These are phyloP conservation scores for Ehretia macrophylla DNA, from an alignment of 257 asterid genomes.

Conservation along the genomic window DNA sequence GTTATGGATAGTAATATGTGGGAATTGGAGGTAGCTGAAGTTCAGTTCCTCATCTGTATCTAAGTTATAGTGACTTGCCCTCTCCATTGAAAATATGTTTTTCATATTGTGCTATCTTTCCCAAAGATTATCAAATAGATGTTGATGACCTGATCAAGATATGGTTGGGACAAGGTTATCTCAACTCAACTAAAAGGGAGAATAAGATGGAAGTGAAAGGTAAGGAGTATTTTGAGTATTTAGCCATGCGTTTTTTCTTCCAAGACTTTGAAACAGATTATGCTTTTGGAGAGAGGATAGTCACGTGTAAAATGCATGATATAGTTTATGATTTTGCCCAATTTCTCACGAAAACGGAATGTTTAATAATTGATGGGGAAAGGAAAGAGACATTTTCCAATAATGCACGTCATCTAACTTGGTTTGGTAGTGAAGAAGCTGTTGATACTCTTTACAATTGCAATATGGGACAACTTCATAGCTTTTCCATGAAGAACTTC, in stretches of 20 bases:
- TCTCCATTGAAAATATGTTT: not conserved
- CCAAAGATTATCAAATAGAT: not conserved
- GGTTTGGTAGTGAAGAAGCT: not conserved
- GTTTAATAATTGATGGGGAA: not conserved
- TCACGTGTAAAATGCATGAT: conserved; percentile 3
- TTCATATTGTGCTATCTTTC: not conserved
- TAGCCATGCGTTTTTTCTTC: not conserved
- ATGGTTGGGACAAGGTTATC: not conserved
- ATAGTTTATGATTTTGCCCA: conserved; percentile 2
- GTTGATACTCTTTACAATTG: not conserved
- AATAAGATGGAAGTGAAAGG: not conserved
- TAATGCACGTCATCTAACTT: not conserved
- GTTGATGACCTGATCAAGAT: not conserved
- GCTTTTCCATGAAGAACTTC: not conserved
- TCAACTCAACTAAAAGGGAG: not conserved
- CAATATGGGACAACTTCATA: not conserved
- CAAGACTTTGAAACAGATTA: not conserved
- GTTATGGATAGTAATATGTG: too few species aligned
- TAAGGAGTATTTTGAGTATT: not conserved
- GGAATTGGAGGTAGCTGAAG: too few species aligned
- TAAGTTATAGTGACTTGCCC: not conserved
- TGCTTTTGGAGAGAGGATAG: not conserved
- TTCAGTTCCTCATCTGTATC: not conserved
- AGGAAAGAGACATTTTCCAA: not conserved
- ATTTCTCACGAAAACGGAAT: not conserved